A percentile compares a stretch with the other conserved stretches of the same genome.
phyloP scores from a whole-genome alignment of 768 basidiomycete species.

The Lactarius hatsudake region DNA sequence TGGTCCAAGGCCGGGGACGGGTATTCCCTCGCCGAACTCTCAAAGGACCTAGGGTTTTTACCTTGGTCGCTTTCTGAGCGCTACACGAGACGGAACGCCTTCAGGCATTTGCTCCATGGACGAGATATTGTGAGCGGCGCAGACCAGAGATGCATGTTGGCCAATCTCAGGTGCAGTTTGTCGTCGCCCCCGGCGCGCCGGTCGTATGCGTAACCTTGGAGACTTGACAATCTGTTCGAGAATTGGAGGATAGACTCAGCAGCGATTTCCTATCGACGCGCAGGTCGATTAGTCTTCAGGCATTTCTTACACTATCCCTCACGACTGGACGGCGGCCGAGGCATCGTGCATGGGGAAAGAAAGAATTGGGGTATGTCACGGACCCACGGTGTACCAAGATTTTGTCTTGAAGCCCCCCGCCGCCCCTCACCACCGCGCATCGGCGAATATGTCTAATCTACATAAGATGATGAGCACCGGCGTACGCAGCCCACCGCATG shows the following conservation, averaged over 20 bases:
- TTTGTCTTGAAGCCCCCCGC: background rate
- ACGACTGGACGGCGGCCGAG: background rate
- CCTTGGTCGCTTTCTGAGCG: no score
- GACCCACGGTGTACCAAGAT: background rate
- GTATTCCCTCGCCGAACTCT: no score
- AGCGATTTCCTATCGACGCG: background rate
- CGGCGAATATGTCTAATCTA: background rate
- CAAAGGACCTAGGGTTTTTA: no score
- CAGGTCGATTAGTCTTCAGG: background rate
- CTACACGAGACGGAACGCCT: no score
- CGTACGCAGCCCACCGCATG: background rate
- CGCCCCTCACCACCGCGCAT: background rate
- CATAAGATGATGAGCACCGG: background rate
- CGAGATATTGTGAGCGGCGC: no score
- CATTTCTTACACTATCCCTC: background rate
- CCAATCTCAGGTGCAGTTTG: no score
- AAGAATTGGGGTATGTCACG: background rate
- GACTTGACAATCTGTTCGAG: no score
- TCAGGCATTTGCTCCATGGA: no score
- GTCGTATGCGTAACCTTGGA: no score
- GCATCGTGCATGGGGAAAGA: background rate
- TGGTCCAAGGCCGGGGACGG: no score
- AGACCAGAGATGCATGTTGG: no score
- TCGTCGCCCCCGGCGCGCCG: no score
- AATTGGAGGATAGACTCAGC: background rate